phyloP scores from a whole-genome alignment of 257 asterid genomes.

The Fraxinus excelsior region DNA sequence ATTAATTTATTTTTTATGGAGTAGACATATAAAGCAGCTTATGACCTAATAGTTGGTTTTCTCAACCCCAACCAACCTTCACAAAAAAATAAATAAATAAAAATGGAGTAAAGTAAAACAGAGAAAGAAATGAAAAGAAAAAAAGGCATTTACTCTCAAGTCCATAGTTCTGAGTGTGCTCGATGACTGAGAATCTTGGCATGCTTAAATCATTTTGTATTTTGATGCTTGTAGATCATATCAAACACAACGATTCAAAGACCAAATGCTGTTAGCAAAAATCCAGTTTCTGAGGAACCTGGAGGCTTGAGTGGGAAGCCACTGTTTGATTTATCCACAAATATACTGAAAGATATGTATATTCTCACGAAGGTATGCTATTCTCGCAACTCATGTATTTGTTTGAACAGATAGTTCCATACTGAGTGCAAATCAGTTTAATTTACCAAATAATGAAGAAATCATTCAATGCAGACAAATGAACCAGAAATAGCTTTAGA shows the following conservation, averaged over 20 bases:
- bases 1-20: neutral
- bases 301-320: conserved; percentile 99
- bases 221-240: conserved; percentile 63
- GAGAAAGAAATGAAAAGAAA: no score
- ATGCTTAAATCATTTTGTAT: conserved; percentile 18
- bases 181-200: neutral
- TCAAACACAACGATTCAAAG: conserved; percentile 91
- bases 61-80: no score
- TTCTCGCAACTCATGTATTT: conserved; percentile 2
- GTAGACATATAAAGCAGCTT: neutral
- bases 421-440: neutral
- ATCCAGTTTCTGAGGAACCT: conserved; percentile 70
- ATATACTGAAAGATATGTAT: conserved; percentile 85
- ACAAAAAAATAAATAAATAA: no score
- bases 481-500: neutral
- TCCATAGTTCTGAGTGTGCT: no score
- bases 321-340: conserved; percentile 64
- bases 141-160: no score
- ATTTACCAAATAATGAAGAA: neutral
- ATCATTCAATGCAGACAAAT: neutral
- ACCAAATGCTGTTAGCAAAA: conserved; percentile 61
- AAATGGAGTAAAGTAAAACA: no score
- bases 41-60: neutral
- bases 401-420: neutral
- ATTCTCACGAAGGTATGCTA: conserved; percentile 78